Base-by-base conservation (phyloP, 768 basidiomycete species). In the Infundibulicybe gibba region DNA sequence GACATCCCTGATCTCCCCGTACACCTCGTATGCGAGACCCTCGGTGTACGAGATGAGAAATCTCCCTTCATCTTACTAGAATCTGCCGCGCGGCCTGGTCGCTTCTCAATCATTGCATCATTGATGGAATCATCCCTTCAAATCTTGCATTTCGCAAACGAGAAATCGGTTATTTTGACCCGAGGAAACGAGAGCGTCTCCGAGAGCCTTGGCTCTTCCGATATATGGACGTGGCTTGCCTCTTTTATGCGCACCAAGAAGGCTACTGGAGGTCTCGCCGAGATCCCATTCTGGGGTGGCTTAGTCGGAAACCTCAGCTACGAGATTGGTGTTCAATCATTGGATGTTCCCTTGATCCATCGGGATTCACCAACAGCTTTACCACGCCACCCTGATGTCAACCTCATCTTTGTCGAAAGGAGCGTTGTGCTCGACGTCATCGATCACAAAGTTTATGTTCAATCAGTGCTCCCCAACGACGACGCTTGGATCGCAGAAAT, bases 231-330 rank as follows among this genome's bases (percentile, higher is more conserved):
- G 33, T 92, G 87, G 87, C 65, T 90, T 17, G 73, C 78, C 19
- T 60, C 66, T n/a, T 90, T 85, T 64, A 87, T 90, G 83, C 74
- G 68, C 31, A 51, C 64, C 15, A 71, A 67, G 41, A 72, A 69
- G 48, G 78, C 74, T 8, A 49, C 54, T 17, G 71, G 71, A 17
- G 85, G 87, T 3, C 56, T 56, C 35, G 53, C 70, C 6, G 72
- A 80, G 9, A 61, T 81, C 38, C 90, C 89, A 0, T 92, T 92
- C 61, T 90, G 89, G 87, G 90, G 89, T 32, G 90, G 90, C 17
- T 68, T 92, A 12, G 63, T 91, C 17, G 90, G 90, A 8, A 81
- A 77, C 49, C 65, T 92, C 49, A 87, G 85, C 54, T 93, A 92
- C 57, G 90, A 91, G 61, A 70, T 90, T 14, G 90, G 89, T 11